Base-by-base conservation (phyloP, 1,284 basidiomycete genomes). In the Ceratobasidium sp. region DNA sequence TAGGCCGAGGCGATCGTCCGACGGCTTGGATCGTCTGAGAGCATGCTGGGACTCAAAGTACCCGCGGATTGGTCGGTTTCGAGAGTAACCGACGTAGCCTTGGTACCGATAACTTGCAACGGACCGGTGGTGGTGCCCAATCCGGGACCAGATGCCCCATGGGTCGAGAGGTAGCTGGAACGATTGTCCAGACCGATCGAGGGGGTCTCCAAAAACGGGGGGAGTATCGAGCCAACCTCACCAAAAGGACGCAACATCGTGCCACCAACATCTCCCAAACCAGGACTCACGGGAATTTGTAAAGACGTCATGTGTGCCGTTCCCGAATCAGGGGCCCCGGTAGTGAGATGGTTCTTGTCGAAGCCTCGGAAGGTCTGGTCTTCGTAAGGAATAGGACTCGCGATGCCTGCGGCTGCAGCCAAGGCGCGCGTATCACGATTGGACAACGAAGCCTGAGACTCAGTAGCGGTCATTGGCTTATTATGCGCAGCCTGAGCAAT, bases 371-470 rank as follows among this genome's bases (percentile, higher is more conserved):
- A 59, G 2, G 53, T 52, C 34, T 48, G 67, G 39, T 70, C 67
- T 43, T 59, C 67, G 41, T 55, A 41, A 26, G 55, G 55, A 34
- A 41, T 43, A 21, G 67, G 67, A n/a, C 67, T 70, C 23, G 26
- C 43, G 28, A 70, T 55, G n/a, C 67, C 67, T 46, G 67, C 67
- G 3, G 67, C 67, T 8, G 67, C 67, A 48, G 67, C 67, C 41
- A 70, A 46, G 28, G 67, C 67, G 26, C 67, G 67, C 16, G 67
- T 70, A 46, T 70, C 67, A 2, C 67, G 67, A 34, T 58, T 70
- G 12, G 67, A 57, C 53, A 70, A 34, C 39, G 67, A 70, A 18
- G 43, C 5, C 28, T 70, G 67, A 14, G 67, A 70, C n/a, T 18
- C 41, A 21, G 39, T 26, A 28, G 67, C 14, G n/a, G 34, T 39